A percentile compares a stretch with the other conserved stretches of the same genome.
phyloP scores from a whole-genome alignment of 768 basidiomycete genomes.

The Dacryopinax primogenitus region DNA sequence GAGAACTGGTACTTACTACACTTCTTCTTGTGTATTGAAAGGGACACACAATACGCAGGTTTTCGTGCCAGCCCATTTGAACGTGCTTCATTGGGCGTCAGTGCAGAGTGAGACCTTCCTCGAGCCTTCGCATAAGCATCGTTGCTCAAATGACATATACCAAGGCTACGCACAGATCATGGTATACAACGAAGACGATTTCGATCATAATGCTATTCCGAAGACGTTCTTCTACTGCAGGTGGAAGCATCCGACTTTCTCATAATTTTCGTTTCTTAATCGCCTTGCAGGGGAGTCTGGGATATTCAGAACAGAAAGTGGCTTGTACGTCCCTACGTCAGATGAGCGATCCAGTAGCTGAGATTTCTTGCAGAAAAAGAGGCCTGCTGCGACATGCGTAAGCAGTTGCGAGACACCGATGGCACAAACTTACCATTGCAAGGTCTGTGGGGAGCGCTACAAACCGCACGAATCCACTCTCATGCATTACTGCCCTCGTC shows the following conservation, averaged over 20 bases:
- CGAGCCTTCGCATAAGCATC: too few relatives aligned
- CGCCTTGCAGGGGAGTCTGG: neutral
- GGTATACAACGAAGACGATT: slow-evolving; percentile 30
- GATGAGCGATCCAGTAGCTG: slow-evolving; percentile 27
- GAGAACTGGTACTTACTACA: neutral
- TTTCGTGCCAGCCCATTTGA: neutral
- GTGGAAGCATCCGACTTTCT: slow-evolving; percentile 21
- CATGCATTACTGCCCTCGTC: slow-evolving; percentile 49
- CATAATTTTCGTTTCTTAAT: too few relatives aligned
- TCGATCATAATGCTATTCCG: slow-evolving; percentile 33
- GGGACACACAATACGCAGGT: neutral
- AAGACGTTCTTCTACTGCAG: slow-evolving; percentile 37
- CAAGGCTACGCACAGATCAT: neutral
- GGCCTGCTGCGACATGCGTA: slow-evolving; percentile 29
- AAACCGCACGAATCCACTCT: slow-evolving; percentile 30
- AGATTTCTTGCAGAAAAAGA: slow-evolving; percentile 30
- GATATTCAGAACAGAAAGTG: neutral
- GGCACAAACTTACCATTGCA: neutral
- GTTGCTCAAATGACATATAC: neutral
- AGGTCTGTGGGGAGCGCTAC: slow-evolving; percentile 36
- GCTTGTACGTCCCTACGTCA: neutral
- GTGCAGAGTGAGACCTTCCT: neutral
- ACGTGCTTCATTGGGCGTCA: neutral
- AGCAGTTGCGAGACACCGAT: neutral
- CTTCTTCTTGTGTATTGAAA: too few relatives aligned